phyloP scores from a whole-genome alignment of 225 moss, liverwort and hornwort species.

The Polytrichum formosum region DNA sequence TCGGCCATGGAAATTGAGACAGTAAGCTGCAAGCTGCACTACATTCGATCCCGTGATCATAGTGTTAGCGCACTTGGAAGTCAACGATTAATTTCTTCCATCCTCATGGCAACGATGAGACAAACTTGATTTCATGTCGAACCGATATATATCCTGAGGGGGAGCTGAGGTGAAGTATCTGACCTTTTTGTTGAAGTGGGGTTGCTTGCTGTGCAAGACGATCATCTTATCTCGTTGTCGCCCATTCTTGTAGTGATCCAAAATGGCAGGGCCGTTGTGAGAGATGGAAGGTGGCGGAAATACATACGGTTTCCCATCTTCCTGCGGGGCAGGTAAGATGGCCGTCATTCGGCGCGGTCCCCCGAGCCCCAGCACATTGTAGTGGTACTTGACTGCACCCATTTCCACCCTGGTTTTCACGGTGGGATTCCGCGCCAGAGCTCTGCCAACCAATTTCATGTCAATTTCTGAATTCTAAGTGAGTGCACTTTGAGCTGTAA shows the following conservation, averaged over 20 bases:
- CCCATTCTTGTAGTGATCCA: slow-evolving; percentile 60
- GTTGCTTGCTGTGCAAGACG: slow-evolving; percentile 80
- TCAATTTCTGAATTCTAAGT: neutral
- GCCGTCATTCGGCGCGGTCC: slow-evolving; percentile 84
- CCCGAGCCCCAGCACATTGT: slow-evolving; percentile 69
- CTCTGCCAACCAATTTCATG: slow-evolving; percentile 16
- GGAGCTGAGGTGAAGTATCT: neutral
- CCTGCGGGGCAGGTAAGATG: slow-evolving; percentile 63
- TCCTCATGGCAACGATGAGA: no score
- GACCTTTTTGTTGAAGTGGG: slow-evolving; percentile 70
- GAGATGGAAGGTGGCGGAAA: slow-evolving; percentile 47
- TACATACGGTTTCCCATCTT: slow-evolving; percentile 52
- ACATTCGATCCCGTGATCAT: no score
- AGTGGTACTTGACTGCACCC: slow-evolving; percentile 65
- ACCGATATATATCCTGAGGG: no score
- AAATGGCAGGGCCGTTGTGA: slow-evolving; percentile 49
- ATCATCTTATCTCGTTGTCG: slow-evolving; percentile 70
- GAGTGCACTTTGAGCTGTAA: no score
- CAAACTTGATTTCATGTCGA: no score
- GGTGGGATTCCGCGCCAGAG: slow-evolving; percentile 27
- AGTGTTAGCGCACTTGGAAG: no score
- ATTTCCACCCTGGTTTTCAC: slow-evolving; percentile 59
- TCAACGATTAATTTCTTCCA: no score
- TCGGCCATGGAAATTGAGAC: slow-evolving; percentile 84
- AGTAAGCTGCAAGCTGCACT: slow-evolving; percentile 60